phyloP scores from a whole-genome alignment of 495 filamentous ascomycete species.

The Penicillium taxi region DNA sequence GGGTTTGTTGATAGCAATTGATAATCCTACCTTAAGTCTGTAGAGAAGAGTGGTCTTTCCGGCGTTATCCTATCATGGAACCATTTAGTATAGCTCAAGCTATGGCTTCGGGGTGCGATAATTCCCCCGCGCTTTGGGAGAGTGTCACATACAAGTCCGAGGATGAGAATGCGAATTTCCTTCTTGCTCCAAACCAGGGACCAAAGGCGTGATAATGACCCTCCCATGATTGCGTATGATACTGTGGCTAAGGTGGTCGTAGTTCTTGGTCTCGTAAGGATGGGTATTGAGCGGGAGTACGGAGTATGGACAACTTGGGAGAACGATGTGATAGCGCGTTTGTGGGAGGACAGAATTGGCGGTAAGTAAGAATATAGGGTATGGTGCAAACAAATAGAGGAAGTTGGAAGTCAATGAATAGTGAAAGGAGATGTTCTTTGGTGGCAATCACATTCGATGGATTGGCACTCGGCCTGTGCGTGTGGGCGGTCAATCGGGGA shows the following conservation, averaged over 20 bases:
- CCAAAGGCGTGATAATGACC: constrained; percentile 65
- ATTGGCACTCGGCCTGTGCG: constrained; percentile 22
- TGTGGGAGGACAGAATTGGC: background rate
- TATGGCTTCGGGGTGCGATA: background rate
- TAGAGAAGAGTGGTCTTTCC: constrained; percentile 97
- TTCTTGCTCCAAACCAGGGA: constrained; percentile 85
- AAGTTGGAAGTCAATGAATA: background rate
- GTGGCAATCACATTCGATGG: constrained; percentile 22
- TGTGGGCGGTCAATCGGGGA: constrained; percentile 27
- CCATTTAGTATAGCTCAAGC: constrained; percentile 11
- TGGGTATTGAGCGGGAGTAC: background rate
- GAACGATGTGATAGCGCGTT: constrained; percentile 1
- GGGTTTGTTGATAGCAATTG: no score
- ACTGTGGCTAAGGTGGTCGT: no score
- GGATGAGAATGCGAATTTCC: constrained; percentile 91
- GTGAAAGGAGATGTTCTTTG: constrained; percentile 6
- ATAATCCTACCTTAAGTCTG: constrained; percentile 69
- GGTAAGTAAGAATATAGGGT: background rate
- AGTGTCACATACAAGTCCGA: constrained; percentile 68
- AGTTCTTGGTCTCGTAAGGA: background rate
- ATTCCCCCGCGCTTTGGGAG: constrained; percentile 1
- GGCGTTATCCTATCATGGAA: constrained; percentile 72
- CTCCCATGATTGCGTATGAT: constrained; percentile 57
- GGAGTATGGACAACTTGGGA: background rate
- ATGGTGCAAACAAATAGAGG: background rate